Base-by-base conservation (phyloP, 148 eudicot genomes). In the Selenicereus undatus region DNA sequence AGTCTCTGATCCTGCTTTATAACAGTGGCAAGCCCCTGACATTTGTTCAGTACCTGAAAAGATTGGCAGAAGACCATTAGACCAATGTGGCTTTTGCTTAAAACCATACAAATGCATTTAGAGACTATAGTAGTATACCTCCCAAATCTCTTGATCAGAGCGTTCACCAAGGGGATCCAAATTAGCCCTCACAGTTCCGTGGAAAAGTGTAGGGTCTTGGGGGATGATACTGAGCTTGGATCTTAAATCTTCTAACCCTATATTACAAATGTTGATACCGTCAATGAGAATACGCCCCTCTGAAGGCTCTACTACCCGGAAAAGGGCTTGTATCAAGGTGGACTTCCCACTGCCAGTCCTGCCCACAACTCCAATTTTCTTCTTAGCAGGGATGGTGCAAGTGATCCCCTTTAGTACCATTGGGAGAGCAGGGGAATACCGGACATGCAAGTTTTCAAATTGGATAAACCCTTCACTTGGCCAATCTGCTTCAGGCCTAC, bases 261-360 rank as follows among this genome's bases (percentile, higher is more conserved):
- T 87, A 74, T 48, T 87, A 26, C 88, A 82, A 52, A 93, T 88
- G 81, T 95, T 92, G 0, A 95, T 43, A 11, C 97, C 97, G 76
- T 95, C 97, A 42, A 95, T 90, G 78, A 92, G 77, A 71, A 95
- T 93, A 69, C 75, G 86, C 36, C 97, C 98, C 69, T 88, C 81
- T 14, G 87, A 78, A 52, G 97, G 97, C 83, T 95, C 99, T 42
- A 93, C 92, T 8, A 93, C 93, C 70, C 99, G 84, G 30, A 95
- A 95, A 81, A 95, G 93, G 73, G 99, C 94, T 91, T 93, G 99
- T 81, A 95, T 93, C 11, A 95, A 85, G 35, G 98, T 95, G 62
- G 98, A 95, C 66, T 95, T 95, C 69, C 98, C 98, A 82, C 98
- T 93, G 6, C 97, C 99, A 0, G 97, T 93, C 79, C 99, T 88